Percentiles rank a stretch among this genome's conserved stretches.
These are phyloP conservation scores for Backusella liffmaniae DNA, from an alignment of 192 early-diverging fungal species.

Conservation along the genomic window DNA sequence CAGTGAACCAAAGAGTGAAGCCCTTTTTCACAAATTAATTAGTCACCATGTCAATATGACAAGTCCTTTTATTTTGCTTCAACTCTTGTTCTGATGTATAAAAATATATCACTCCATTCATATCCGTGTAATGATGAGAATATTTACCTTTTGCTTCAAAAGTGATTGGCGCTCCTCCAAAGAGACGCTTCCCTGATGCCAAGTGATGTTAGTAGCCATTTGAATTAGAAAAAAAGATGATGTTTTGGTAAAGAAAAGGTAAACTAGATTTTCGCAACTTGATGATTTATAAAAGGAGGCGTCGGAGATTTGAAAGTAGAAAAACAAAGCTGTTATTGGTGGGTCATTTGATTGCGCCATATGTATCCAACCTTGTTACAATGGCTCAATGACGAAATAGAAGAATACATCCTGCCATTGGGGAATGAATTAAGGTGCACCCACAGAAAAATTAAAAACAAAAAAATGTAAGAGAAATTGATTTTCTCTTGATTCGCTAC, in stretches of 20 bases:
- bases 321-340: slow-evolving; percentile 10
- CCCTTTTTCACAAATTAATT: slow-evolving; percentile 44
- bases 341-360: slow-evolving; percentile 18
- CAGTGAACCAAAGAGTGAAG: slow-evolving; percentile 92
- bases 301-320: background rate
- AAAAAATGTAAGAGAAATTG: background rate
- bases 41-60: background rate
- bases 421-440: background rate
- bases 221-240: background rate
- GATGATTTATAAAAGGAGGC: background rate
- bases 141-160: slow-evolving; percentile 61
- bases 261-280: background rate
- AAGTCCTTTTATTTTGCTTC: background rate
- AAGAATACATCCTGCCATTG: background rate
- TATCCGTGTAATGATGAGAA: background rate
- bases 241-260: slow-evolving; percentile 1
- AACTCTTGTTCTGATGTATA: background rate
- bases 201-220: slow-evolving; percentile 84
- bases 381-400: background rate
- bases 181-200: slow-evolving; percentile 78
- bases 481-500: background rate
- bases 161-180: slow-evolving; percentile 71
- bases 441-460: slow-evolving; percentile 1
- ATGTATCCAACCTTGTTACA: background rate
- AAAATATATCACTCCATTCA: background rate